phyloP scores from a whole-genome alignment of 1,284 basidiomycete genomes.

The Tremellales sp. region DNA sequence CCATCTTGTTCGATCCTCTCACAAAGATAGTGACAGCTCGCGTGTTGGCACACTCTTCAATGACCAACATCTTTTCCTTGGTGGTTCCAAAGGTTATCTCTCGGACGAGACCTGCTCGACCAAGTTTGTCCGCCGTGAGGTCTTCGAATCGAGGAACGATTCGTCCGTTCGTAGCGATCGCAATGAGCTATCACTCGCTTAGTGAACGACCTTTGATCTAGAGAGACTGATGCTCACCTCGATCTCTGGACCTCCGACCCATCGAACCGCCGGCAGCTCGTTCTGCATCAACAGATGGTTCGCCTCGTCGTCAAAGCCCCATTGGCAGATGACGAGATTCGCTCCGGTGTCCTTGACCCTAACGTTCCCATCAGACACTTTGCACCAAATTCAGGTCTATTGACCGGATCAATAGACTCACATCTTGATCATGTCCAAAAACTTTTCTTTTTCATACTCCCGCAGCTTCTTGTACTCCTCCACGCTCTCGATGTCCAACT shows the following conservation, averaged over 20 bases:
- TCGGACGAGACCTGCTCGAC: slow-evolving; percentile 85
- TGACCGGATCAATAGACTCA: slow-evolving; percentile 19
- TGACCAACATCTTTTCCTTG: slow-evolving; percentile 97
- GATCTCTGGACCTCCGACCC: slow-evolving; percentile 99
- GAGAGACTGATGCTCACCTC: slow-evolving; percentile 59
- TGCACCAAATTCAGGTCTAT: not conserved
- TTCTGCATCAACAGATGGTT: slow-evolving; percentile 98
- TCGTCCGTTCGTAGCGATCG: slow-evolving; percentile 95
- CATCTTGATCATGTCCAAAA: slow-evolving; percentile 89
- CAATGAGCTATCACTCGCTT: slow-evolving; percentile 66
- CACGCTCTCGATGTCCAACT: slow-evolving; percentile 95
- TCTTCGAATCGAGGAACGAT: slow-evolving; percentile 99
- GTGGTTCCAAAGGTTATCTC: slow-evolving; percentile 97
- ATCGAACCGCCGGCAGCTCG: slow-evolving; percentile 93
- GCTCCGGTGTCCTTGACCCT: slow-evolving; percentile 96
- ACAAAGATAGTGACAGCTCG: slow-evolving; percentile 97
- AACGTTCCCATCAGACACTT: slow-evolving; percentile 3
- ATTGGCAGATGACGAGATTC: slow-evolving; percentile 98
- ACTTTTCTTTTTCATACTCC: slow-evolving; percentile 94
- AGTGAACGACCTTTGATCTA: not conserved
- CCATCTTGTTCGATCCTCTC: slow-evolving; percentile 98
- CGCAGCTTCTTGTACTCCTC: slow-evolving; percentile 95
- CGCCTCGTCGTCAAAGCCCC: slow-evolving; percentile 99
- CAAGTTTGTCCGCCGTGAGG: slow-evolving; percentile 84
- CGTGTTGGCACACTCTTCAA: slow-evolving; percentile 96